These are phyloP conservation scores for Nicotiana rustica DNA, from an alignment of 305 asterid genomes.

Conservation along the genomic window DNA sequence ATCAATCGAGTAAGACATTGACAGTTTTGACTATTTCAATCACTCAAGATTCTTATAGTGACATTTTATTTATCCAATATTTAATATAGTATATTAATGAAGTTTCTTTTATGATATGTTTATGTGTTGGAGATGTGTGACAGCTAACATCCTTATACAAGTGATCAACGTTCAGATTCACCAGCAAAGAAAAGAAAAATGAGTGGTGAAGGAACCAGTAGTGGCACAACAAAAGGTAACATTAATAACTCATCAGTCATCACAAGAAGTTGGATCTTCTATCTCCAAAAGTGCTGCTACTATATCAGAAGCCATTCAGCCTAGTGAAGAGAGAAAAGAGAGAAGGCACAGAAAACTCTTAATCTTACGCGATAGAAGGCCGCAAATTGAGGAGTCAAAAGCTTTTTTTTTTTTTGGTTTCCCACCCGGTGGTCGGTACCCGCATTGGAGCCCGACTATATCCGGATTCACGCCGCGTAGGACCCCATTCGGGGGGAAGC, in stretches of 20 bases:
- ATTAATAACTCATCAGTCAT: slow-evolving; percentile 26
- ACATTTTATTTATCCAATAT: neutral
- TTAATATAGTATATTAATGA: neutral
- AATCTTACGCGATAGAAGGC: slow-evolving; percentile 70
- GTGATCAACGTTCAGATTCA: slow-evolving; percentile 44
- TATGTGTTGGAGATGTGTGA: slow-evolving; percentile 33
- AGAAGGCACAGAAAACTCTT: slow-evolving; percentile 67
- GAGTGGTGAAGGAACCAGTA: slow-evolving; percentile 30
- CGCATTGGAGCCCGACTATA: too few relatives aligned
- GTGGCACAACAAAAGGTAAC: slow-evolving; percentile 2
- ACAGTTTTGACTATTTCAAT: neutral
- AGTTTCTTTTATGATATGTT: neutral
- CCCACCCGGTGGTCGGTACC: too few relatives aligned
- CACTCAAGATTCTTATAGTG: neutral
- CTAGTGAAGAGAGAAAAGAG: slow-evolving; percentile 74
- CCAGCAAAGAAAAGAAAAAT: slow-evolving; percentile 51
- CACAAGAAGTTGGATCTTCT: slow-evolving; percentile 63
- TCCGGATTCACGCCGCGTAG: too few relatives aligned
- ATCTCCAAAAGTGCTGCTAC: slow-evolving; percentile 67
- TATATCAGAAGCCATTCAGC: slow-evolving; percentile 72
- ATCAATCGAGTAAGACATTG: neutral
- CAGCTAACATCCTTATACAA: slow-evolving; percentile 46
- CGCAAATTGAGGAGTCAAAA: slow-evolving; percentile 67
- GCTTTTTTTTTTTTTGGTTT: too few relatives aligned
- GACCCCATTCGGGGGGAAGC: too few relatives aligned